A percentile compares a stretch with the other conserved stretches of the same genome.
Evolutionary conservation across 768 basidiomycete species (phyloP).

Genomic region (Leccinum broughii): DNA sequence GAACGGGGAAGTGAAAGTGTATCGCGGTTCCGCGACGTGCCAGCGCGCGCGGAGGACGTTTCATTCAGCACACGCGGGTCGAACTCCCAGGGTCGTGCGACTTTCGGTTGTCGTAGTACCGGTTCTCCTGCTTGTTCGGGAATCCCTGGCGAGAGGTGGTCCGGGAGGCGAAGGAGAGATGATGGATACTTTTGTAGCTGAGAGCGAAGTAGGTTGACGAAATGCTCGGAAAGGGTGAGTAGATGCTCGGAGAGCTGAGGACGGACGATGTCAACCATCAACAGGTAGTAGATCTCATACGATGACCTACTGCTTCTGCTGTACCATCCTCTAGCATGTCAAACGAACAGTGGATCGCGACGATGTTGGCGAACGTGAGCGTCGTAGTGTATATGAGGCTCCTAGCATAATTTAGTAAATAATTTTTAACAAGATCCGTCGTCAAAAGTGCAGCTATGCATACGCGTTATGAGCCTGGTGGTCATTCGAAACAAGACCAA

Average conservation of each 20-base stretch:
- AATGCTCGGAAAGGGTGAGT: constrained; percentile 27
- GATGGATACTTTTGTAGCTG: constrained; percentile 32
- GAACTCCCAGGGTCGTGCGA: constrained; percentile 7
- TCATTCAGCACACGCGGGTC: background rate
- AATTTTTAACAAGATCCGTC: constrained; percentile 70
- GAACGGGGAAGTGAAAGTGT: background rate
- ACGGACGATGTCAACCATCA: constrained; percentile 30
- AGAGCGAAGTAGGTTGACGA: constrained; percentile 35
- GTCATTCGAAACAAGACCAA: background rate
- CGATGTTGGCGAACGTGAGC: constrained; percentile 70
- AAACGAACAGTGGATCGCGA: constrained; percentile 76
- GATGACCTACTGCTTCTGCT: constrained; percentile 46
- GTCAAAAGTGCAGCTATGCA: constrained; percentile 73
- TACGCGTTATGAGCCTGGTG: background rate
- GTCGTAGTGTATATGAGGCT: constrained; percentile 92
- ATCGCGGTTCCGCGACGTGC: background rate
- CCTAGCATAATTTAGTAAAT: constrained; percentile 89
- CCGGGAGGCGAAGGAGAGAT: constrained; percentile 28
- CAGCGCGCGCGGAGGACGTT: background rate
- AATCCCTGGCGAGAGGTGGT: constrained; percentile 12
- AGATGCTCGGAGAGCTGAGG: constrained; percentile 30
- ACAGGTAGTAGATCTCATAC: background rate
- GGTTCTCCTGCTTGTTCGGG: background rate
- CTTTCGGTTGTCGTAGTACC: background rate
- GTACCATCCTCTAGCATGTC: constrained; percentile 73